phyloP scores from a whole-genome alignment of 2,329 filamentous ascomycete genomes.

The Paraconiothyrium sp. region DNA sequence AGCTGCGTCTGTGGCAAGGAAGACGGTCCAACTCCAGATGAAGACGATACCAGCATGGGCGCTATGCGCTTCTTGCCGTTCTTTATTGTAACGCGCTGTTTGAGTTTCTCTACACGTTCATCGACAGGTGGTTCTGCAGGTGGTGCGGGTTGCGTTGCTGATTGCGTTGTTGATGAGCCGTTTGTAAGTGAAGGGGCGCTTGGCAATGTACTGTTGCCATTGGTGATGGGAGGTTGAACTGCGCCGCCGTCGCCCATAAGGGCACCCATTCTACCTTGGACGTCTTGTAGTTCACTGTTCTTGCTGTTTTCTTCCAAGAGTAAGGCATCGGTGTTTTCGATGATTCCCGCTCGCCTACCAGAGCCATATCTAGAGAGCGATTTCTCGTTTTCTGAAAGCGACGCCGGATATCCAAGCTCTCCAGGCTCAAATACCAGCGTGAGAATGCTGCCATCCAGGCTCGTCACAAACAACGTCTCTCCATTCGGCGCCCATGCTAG shows the following conservation, averaged over 20 bases:
- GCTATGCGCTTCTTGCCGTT: conserved; percentile 97
- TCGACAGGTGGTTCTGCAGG: conserved; percentile 55
- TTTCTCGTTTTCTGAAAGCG: conserved; percentile 88
- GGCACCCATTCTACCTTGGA: conserved; percentile 97
- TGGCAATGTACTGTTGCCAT: conserved; percentile 53
- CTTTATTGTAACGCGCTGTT: conserved; percentile 93
- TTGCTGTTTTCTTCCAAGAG: conserved; percentile 91
- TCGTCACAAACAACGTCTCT: conserved; percentile 83
- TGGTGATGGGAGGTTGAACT: conserved; percentile 58
- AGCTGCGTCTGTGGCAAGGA: conserved; percentile 89
- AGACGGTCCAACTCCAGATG: conserved; percentile 84
- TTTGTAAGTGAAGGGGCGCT: conserved; percentile 35
- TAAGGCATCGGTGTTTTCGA: conserved; percentile 90
- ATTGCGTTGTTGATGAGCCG: conserved; percentile 59
- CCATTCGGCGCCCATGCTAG: conserved; percentile 94
- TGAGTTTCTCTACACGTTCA: conserved; percentile 74
- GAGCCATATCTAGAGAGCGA: conserved; percentile 92
- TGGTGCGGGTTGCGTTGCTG: conserved; percentile 50
- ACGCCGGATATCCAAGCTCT: conserved; percentile 89
- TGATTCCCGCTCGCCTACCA: conserved; percentile 86
- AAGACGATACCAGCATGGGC: conserved; percentile 84
- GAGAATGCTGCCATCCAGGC: conserved; percentile 88
- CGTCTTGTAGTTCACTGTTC: conserved; percentile 85
- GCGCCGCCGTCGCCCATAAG: conserved; percentile 83
- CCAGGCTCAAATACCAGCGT: conserved; percentile 83